phyloP scores from a whole-genome alignment of 2,329 filamentous ascomycete genomes.

The Claviceps spartinae region DNA sequence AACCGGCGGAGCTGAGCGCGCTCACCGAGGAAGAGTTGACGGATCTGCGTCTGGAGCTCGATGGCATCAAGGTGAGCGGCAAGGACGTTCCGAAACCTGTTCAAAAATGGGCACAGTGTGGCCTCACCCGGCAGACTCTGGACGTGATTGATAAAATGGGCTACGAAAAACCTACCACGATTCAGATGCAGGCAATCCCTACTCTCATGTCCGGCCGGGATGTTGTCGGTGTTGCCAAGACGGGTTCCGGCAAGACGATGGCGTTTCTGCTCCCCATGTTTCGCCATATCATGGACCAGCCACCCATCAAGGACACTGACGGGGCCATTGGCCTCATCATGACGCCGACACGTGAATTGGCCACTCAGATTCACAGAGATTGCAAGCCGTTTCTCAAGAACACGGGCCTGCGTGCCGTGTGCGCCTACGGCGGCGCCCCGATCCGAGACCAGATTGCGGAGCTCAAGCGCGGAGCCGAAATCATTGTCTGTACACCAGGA shows the following conservation, averaged over 20 bases:
- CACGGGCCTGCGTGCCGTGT: conserved; percentile 72
- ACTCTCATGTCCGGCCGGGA: conserved; percentile 93
- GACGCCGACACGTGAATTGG: conserved; percentile 87
- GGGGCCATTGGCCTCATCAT: conserved; percentile 82
- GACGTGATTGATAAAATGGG: conserved; percentile 72
- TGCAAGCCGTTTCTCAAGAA: conserved; percentile 89
- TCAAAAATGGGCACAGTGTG: conserved; percentile 92
- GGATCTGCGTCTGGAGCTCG: conserved; percentile 71
- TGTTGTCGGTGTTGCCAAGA: conserved; percentile 93
- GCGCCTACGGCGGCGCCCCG: conserved; percentile 86
- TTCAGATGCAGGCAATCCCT: conserved; percentile 89
- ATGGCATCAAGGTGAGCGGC: conserved; percentile 88
- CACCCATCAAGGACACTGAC: conserved; percentile 66
- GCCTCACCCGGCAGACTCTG: conserved; percentile 71
- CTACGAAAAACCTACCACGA: conserved; percentile 81
- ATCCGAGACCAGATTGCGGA: conserved; percentile 98
- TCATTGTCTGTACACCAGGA: conserved; percentile 88
- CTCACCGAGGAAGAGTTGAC: conserved; percentile 77
- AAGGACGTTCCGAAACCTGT: conserved; percentile 86
- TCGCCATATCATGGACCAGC: conserved; percentile 90
- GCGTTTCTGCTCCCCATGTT: conserved; percentile 96
- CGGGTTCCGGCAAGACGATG: conserved; percentile 92
- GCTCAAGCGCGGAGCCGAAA: conserved; percentile 85
- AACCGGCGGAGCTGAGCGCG: conserved; percentile 68
- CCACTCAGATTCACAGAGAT: conserved; percentile 85